Evolutionary conservation across 768 basidiomycete species (phyloP).

Genomic region (Pleurotus citrinopileatus): DNA sequence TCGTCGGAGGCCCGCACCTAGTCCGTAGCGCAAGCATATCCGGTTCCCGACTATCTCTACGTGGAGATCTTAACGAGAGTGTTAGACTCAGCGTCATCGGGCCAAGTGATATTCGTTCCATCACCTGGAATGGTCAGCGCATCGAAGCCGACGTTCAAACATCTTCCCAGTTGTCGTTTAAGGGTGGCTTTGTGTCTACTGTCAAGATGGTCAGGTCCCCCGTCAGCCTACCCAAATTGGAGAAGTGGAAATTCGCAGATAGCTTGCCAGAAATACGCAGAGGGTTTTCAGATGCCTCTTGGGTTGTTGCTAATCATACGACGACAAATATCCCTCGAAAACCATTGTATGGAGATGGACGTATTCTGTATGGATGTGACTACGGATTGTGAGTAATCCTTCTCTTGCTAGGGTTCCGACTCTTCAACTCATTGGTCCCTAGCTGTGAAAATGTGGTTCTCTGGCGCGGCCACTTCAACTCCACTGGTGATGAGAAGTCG

Average conservation of each 20-base stretch:
- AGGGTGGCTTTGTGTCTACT: conserved; percentile 48
- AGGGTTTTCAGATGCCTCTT: conserved; percentile 58
- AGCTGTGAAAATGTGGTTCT: conserved; percentile 83
- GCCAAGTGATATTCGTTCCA: conserved; percentile 43
- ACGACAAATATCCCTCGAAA: conserved; percentile 70
- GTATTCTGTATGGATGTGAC: conserved; percentile 83
- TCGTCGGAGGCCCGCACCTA: conserved; percentile 66
- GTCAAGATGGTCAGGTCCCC: conserved; percentile 23
- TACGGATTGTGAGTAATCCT: conserved; percentile 69
- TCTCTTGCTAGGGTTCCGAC: neutral
- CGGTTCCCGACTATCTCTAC: conserved; percentile 50
- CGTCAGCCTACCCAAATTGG: conserved; percentile 46
- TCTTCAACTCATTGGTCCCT: neutral
- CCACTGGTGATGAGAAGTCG: conserved; percentile 55
- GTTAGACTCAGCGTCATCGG: conserved; percentile 63
- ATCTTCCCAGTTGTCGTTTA: conserved; percentile 27
- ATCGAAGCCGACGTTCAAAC: conserved; percentile 31
- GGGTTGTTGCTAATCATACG: conserved; percentile 69
- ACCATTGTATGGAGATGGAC: conserved; percentile 70
- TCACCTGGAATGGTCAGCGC: conserved; percentile 74
- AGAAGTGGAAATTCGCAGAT: conserved; percentile 72
- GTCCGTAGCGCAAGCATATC: conserved; percentile 53
- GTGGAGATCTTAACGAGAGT: conserved; percentile 65
- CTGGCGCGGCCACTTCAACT: conserved; percentile 79
- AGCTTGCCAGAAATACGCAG: conserved; percentile 67